phyloP scores from a whole-genome alignment of 2,329 filamentous ascomycete genomes.

The Paecilomyces variotii region DNA sequence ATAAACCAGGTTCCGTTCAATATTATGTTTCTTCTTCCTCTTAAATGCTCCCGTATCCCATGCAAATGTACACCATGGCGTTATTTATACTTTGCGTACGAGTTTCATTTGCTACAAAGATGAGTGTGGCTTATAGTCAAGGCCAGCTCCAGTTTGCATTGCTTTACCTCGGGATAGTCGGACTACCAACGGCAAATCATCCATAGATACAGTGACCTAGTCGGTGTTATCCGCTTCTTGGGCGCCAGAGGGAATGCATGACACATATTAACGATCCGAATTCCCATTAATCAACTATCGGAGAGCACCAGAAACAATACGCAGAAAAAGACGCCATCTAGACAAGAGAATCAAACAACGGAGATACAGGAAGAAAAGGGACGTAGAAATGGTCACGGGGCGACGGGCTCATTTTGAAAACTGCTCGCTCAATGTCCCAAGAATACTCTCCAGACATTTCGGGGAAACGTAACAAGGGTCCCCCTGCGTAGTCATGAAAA shows the following conservation, averaged over 20 bases:
- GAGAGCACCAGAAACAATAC: constrained; percentile 4
- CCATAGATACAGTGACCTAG: not conserved
- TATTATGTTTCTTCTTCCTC: not conserved
- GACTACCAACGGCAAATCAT: not conserved
- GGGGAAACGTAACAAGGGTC: not conserved
- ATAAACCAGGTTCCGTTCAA: not conserved
- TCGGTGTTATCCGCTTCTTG: not conserved
- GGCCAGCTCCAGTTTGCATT: not conserved
- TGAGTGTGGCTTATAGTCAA: not conserved
- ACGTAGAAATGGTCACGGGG: constrained; percentile 2
- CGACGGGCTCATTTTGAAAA: not conserved
- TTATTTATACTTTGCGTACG: not conserved
- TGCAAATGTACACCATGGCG: not conserved
- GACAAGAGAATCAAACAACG: constrained; percentile 5
- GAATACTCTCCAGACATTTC: not conserved
- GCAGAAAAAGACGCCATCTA: constrained; percentile 11
- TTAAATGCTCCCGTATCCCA: not conserved
- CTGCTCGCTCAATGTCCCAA: not conserved
- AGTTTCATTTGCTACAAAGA: not conserved
- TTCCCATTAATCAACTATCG: not conserved
- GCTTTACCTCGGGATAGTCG: not conserved
- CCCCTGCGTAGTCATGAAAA: constrained; percentile 2
- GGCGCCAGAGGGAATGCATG: not conserved
- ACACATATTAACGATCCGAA: constrained; percentile 1
- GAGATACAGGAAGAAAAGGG: constrained; percentile 8